Conservation (phyloP, 768 basidiomycete species). For the Auricularia heimuer region DNA sequence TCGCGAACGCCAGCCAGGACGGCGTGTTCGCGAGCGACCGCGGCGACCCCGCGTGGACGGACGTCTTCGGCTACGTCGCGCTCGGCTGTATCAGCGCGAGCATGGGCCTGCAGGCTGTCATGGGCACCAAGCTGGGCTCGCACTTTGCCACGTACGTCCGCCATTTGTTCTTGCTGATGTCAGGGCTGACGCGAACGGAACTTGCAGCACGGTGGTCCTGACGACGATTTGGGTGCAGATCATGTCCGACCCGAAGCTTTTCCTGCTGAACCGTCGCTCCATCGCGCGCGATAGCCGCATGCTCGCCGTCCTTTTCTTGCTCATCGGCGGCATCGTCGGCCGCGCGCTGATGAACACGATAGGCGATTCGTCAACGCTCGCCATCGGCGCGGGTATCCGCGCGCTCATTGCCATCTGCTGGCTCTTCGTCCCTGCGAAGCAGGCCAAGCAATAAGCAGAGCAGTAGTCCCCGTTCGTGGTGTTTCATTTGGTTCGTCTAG, state of each 20-base stretch:
- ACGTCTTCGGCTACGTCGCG: conserved; percentile 53
- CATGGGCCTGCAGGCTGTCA: conserved; percentile 78
- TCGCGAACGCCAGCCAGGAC: conserved; percentile 53
- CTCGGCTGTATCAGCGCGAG: conserved; percentile 72
- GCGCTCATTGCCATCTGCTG: conserved; percentile 52
- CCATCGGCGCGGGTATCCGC: conserved; percentile 53
- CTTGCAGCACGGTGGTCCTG: conserved; percentile 47
- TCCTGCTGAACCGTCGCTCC: conserved; percentile 43
- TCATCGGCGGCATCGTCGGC: conserved; percentile 52
- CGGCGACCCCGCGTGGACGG: conserved; percentile 62
- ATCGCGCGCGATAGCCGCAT: conserved; percentile 60
- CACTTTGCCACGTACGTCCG: conserved; percentile 64
- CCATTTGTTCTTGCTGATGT: neutral
- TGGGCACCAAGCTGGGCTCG: conserved; percentile 70
- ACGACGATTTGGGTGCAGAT: conserved; percentile 88
- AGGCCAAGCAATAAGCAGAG: neutral
- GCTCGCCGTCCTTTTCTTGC: conserved; percentile 53
- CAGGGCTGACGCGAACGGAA: neutral
- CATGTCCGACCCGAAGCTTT: conserved; percentile 69
- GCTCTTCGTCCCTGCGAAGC: conserved; percentile 49
- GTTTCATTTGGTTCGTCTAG: too few species aligned
- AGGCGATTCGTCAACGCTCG: conserved; percentile 56
- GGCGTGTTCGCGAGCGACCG: conserved; percentile 41
- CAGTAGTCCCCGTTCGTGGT: too few species aligned
- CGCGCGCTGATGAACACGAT: conserved; percentile 50